Percentiles rank a stretch among this genome's conserved stretches.
phyloP scores from a whole-genome alignment of 495 filamentous ascomycete genomes.

The Penicillium soppii region DNA sequence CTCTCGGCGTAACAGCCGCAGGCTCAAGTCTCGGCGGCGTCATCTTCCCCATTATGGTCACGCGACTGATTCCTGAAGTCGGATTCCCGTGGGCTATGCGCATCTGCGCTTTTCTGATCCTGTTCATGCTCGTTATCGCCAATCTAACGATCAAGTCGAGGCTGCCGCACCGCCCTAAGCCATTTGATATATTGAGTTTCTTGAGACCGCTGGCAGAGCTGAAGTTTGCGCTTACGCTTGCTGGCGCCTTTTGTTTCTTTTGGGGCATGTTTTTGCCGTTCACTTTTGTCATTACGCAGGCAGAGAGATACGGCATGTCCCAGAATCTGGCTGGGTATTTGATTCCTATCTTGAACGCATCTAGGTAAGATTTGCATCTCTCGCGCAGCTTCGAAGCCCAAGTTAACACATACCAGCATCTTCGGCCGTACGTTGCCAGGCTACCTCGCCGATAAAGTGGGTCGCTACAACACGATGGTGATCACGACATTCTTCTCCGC shows the following conservation, averaged over 20 bases:
- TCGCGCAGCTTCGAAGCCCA: too few relatives aligned
- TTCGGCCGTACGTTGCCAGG: constrained; percentile 74
- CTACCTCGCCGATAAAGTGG: constrained; percentile 68
- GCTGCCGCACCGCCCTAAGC: constrained; percentile 55
- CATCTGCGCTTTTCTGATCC: constrained; percentile 65
- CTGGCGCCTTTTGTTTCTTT: constrained; percentile 62
- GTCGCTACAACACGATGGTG: constrained; percentile 73
- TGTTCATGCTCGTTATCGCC: constrained; percentile 59
- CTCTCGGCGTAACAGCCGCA: constrained; percentile 65
- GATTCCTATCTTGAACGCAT: constrained; percentile 69
- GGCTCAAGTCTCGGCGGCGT: constrained; percentile 61
- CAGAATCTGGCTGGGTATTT: constrained; percentile 59
- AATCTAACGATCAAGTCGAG: constrained; percentile 66
- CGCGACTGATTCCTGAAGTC: constrained; percentile 57
- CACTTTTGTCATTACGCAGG: constrained; percentile 66
- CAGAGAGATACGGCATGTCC: constrained; percentile 59
- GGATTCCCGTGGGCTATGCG: constrained; percentile 78
- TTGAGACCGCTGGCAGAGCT: constrained; percentile 59
- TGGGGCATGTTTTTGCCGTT: constrained; percentile 73
- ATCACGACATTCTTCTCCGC: constrained; percentile 57
- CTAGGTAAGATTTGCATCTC: constrained; percentile 43
- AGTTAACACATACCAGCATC: too few relatives aligned
- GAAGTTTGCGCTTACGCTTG: constrained; percentile 48
- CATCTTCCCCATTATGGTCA: constrained; percentile 64
- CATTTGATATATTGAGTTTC: constrained; percentile 55